phyloP scores from a whole-genome alignment of 306 rosid species.

The Datisca glomerata region DNA sequence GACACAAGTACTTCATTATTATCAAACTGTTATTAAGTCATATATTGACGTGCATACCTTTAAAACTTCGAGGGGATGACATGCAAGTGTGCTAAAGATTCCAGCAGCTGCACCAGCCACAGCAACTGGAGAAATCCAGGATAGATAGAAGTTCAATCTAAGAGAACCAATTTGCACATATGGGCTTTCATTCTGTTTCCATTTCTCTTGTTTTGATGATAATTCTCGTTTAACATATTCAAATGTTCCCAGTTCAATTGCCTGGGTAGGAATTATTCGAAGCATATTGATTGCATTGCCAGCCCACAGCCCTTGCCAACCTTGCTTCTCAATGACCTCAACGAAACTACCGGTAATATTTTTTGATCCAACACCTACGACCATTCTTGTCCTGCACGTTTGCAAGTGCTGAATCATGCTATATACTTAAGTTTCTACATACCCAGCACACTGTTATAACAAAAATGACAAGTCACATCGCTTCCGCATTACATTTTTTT shows the following conservation, averaged over 20 bases:
- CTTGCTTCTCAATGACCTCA: constrained; percentile 86
- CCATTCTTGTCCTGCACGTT: constrained; percentile 83
- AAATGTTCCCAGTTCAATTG: constrained; percentile 81
- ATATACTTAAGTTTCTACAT: too few species aligned
- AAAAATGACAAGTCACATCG: too few species aligned
- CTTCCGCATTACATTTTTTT: too few species aligned
- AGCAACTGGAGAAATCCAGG: constrained; percentile 93
- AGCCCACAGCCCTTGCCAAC: constrained; percentile 98
- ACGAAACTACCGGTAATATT: constrained; percentile 61
- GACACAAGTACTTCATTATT: too few species aligned
- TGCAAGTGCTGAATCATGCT: not conserved
- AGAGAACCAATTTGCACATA: constrained; percentile 56
- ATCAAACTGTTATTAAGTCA: too few species aligned
- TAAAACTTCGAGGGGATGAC: constrained; percentile 96
- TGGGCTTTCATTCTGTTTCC: constrained; percentile 37
- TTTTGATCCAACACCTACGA: constrained; percentile 91
- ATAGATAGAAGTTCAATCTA: constrained; percentile 41
- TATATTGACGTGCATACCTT: constrained; percentile 38
- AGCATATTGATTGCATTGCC: constrained; percentile 90
- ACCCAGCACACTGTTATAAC: too few species aligned
- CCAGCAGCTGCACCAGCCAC: constrained; percentile 98
- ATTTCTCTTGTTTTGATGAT: constrained; percentile 58
- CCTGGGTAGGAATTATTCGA: constrained; percentile 91
- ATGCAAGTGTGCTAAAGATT: constrained; percentile 57
- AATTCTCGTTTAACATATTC: constrained; percentile 69